Percentiles rank a stretch among this genome's conserved stretches.
Evolutionary conservation across 352 stramenopile species (phyloP).

Genomic region (Globisporangium acanthophoron): DNA sequence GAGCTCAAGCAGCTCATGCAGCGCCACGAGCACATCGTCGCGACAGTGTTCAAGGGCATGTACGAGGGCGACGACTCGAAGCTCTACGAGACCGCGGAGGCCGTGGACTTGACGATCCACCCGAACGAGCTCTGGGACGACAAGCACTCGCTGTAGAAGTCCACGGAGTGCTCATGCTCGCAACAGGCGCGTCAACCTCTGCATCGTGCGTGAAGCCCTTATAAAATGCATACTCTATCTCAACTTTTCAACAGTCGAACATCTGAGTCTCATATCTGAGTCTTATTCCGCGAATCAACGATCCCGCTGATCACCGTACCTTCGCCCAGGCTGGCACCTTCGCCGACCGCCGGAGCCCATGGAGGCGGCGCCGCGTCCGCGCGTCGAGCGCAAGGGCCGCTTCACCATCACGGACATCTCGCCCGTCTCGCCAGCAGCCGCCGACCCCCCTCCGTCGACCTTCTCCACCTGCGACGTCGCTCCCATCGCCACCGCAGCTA

Average conservation of each 20-base stretch:
- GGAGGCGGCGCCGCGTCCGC: constrained; percentile 31
- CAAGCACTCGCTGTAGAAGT: constrained; percentile 11
- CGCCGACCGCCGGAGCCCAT: constrained; percentile 10
- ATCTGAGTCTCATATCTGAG: background rate
- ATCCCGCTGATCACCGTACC: background rate
- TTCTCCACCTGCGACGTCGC: background rate
- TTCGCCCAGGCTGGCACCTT: too few relatives aligned
- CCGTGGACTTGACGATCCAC: constrained; percentile 69
- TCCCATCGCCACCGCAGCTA: background rate
- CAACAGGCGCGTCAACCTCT: background rate
- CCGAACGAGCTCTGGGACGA: constrained; percentile 67
- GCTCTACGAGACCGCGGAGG: constrained; percentile 67
- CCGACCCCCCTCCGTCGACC: constrained; percentile 15
- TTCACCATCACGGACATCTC: constrained; percentile 83
- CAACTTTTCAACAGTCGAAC: background rate
- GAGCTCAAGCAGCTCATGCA: constrained; percentile 50
- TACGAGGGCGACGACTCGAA: constrained; percentile 59
- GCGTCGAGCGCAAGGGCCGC: constrained; percentile 67
- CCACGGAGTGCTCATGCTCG: background rate
- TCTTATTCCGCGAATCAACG: background rate
- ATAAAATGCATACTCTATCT: background rate
- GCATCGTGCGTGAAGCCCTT: background rate
- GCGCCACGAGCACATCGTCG: constrained; percentile 70
- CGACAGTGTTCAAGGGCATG: constrained; percentile 72
- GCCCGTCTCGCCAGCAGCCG: constrained; percentile 41